phyloP scores from a whole-genome alignment of 208 protist species.

The Plasmodiophora brassicae region DNA sequence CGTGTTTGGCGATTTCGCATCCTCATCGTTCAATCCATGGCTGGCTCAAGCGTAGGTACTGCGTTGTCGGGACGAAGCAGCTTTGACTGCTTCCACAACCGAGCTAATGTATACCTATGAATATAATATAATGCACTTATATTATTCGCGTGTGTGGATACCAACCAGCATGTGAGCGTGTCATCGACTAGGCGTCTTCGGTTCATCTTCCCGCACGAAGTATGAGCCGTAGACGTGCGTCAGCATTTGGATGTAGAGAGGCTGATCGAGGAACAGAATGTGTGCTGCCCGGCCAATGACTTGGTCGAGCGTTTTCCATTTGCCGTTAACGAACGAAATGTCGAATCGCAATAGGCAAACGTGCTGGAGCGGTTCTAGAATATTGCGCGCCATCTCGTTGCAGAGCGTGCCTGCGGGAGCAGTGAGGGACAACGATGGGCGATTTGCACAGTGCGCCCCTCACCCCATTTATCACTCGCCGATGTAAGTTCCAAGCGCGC shows the following conservation, averaged over 20 bases:
- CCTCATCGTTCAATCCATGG: too few relatives aligned
- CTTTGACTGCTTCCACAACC: too few relatives aligned
- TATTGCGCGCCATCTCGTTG: conserved; percentile 12
- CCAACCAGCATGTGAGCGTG: too few relatives aligned
- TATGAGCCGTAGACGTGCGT: neutral
- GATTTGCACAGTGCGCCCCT: neutral
- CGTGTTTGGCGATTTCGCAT: too few relatives aligned
- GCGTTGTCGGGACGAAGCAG: too few relatives aligned
- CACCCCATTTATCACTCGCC: neutral
- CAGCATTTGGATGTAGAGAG: conserved; percentile 10
- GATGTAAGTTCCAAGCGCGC: neutral
- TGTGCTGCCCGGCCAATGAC: conserved; percentile 7
- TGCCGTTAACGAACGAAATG: neutral
- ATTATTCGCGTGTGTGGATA: too few relatives aligned
- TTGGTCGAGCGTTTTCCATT: neutral
- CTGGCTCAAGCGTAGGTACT: too few relatives aligned
- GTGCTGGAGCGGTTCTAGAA: neutral
- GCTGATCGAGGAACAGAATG: conserved; percentile 23
- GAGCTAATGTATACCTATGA: too few relatives aligned
- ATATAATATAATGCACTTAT: too few relatives aligned
- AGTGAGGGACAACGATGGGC: neutral
- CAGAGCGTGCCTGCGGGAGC: neutral
- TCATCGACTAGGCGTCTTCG: neutral
- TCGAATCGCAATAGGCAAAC: neutral
- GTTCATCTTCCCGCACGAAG: neutral